Percentiles rank a stretch among this genome's conserved stretches.
Evolutionary conservation across 2,329 filamentous ascomycete genomes (phyloP).

Genomic region (Claviceps sp.): DNA sequence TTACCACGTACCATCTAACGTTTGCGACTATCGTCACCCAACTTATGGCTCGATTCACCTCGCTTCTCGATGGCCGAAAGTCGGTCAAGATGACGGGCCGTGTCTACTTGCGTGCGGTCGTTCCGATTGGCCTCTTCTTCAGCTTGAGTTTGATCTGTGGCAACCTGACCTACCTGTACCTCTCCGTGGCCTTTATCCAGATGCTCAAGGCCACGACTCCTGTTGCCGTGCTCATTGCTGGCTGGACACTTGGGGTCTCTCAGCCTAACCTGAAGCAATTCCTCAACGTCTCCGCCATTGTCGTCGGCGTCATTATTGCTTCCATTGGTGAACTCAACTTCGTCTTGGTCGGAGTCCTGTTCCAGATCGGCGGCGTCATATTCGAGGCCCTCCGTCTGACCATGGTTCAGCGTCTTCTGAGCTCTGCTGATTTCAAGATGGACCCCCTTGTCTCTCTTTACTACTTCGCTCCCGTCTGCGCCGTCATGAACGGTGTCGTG

Average conservation of each 20-base stretch:
- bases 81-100: conserved; percentile 93
- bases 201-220: conserved; percentile 99
- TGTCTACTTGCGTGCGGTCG: conserved; percentile 83
- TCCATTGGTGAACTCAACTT: conserved; percentile 95
- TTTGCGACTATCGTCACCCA: conserved; percentile 95
- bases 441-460: conserved; percentile 78
- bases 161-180: conserved; percentile 89
- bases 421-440: conserved; percentile 81
- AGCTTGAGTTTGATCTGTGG: conserved; percentile 91
- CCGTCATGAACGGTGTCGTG: conserved; percentile 64
- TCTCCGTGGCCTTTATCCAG: conserved; percentile 94
- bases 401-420: conserved; percentile 73
- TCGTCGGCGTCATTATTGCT: conserved; percentile 86
- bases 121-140: conserved; percentile 93
- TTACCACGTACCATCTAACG: conserved; percentile 90
- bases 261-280: conserved; percentile 77
- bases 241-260: conserved; percentile 76
- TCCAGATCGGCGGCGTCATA: conserved; percentile 63
- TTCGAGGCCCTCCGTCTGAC: conserved; percentile 75
- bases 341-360: conserved; percentile 64
- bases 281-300: conserved; percentile 87
- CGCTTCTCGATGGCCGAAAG: conserved; percentile 83
- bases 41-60: conserved; percentile 78
- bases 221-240: conserved; percentile 79
- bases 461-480: conserved; percentile 80